These are phyloP conservation scores for Kokia cookei DNA, from an alignment of 441 rosid species.

Conservation along the genomic window DNA sequence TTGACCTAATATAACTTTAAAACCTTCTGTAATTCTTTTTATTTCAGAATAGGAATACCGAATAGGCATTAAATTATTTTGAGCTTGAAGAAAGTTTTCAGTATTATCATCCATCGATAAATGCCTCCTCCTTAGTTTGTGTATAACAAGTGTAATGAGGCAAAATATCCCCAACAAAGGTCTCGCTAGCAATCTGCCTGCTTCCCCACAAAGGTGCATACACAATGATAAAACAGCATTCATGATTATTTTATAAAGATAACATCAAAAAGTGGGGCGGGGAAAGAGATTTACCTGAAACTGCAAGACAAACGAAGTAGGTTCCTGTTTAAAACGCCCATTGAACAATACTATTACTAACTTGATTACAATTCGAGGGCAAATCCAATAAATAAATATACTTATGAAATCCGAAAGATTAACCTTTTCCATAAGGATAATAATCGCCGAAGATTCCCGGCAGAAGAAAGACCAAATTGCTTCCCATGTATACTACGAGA, in stretches of 20 bases:
- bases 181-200: neutral
- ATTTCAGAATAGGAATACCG: slow-evolving; percentile 22
- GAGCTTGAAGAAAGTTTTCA: slow-evolving; percentile 4
- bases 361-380: neutral
- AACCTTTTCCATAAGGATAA: rapidly evolving
- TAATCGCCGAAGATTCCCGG: rapidly evolving
- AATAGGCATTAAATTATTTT: slow-evolving; percentile 11
- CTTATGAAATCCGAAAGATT: neutral
- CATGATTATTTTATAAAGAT: neutral
- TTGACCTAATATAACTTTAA: slow-evolving; percentile 29
- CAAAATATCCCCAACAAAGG: neutral
- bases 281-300: neutral
- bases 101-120: neutral
- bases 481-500: rapidly evolving
- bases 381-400: neutral
- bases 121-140: slow-evolving; percentile 11
- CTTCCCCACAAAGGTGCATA: too few relatives aligned
- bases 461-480: rapidly evolving
- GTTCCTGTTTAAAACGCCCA: neutral
- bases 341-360: neutral
- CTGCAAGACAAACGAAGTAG: neutral
- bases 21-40: slow-evolving; percentile 19
- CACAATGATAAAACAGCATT: neutral
- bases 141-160: slow-evolving; percentile 22
- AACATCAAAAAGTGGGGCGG: too few relatives aligned